Evolutionary conservation across 176 grass and related monocot genomes (phyloP).

Genomic region (Calamus simplicifolius): DNA sequence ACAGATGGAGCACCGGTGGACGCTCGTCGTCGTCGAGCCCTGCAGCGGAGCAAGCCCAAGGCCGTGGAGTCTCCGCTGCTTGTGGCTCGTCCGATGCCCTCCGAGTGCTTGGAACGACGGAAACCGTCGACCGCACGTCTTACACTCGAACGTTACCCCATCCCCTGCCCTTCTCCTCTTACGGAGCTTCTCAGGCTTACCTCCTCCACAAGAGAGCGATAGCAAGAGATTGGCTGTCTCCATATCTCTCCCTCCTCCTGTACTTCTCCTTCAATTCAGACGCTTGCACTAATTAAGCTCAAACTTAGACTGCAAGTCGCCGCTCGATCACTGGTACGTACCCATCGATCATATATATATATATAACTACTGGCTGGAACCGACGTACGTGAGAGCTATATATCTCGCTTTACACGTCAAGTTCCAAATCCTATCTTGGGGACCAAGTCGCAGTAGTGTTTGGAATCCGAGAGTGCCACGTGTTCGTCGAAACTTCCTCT

Average conservation of each 20-base stretch:
- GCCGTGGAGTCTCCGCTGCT: conserved; percentile 34
- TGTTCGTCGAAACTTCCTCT: too few species aligned
- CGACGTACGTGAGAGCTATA: too few species aligned
- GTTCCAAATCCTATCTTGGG: too few species aligned
- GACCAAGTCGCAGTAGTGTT: too few species aligned
- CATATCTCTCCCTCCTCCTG: neutral
- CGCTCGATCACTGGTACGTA: too few species aligned
- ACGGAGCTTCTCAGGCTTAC: conserved; percentile 22
- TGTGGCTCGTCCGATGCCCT: conserved; percentile 69
- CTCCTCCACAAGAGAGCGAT: conserved; percentile 29
- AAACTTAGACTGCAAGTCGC: too few species aligned
- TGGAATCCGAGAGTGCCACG: too few species aligned
- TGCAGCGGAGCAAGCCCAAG: conserved; percentile 27
- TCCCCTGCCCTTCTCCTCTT: neutral
- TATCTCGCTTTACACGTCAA: too few species aligned
- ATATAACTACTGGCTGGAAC: too few species aligned
- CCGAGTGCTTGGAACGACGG: conserved; percentile 55
- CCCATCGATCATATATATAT: too few species aligned
- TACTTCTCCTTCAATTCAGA: too few species aligned
- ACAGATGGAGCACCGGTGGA: conserved; percentile 18
- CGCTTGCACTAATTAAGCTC: too few species aligned
- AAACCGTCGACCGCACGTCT: conserved; percentile 49
- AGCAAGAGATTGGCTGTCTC: conserved; percentile 19
- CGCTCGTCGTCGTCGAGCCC: neutral
- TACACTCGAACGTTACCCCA: conserved; percentile 37